Percentiles rank a stretch among this genome's conserved stretches.
phyloP scores from a whole-genome alignment of 768 basidiomycete species.

The Serpula lacrymans region DNA sequence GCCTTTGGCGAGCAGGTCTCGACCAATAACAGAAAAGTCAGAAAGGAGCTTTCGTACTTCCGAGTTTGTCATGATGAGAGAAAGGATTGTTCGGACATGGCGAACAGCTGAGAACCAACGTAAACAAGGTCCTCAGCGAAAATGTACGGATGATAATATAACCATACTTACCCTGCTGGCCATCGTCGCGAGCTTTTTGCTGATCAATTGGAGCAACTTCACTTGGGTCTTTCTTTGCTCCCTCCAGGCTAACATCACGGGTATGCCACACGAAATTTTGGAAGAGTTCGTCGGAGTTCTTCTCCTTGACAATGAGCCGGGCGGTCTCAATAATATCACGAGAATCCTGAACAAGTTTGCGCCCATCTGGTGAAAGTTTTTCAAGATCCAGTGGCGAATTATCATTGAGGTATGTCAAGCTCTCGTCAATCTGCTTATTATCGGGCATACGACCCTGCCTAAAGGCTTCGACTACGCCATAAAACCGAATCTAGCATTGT shows the following conservation, averaged over 20 bases:
- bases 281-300: conserved; percentile 89
- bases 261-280: conserved; percentile 91
- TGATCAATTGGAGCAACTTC: conserved; percentile 48
- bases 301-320: conserved; percentile 67
- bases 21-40: conserved; percentile 74
- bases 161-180: conserved; percentile 49
- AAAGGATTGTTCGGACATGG: conserved; percentile 85
- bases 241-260: conserved; percentile 39
- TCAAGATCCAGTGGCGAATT: conserved; percentile 57
- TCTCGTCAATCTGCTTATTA: conserved; percentile 75
- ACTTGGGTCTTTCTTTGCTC: conserved; percentile 38
- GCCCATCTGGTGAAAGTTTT: conserved; percentile 75
- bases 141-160: background rate
- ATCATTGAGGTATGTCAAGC: conserved; percentile 62
- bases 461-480: conserved; percentile 79
- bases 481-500: conserved; percentile 57
- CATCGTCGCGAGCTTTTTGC: conserved; percentile 54
- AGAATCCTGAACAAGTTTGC: conserved; percentile 71
- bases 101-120: conserved; percentile 65
- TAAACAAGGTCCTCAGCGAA: conserved; percentile 11
- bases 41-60: conserved; percentile 87
- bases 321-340: conserved; percentile 77
- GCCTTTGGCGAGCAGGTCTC: conserved; percentile 77
- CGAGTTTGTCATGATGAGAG: conserved; percentile 87
- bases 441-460: conserved; percentile 75